Conservation (phyloP, 768 basidiomycete genomes). For the Stropharia rugosoannulata region DNA sequence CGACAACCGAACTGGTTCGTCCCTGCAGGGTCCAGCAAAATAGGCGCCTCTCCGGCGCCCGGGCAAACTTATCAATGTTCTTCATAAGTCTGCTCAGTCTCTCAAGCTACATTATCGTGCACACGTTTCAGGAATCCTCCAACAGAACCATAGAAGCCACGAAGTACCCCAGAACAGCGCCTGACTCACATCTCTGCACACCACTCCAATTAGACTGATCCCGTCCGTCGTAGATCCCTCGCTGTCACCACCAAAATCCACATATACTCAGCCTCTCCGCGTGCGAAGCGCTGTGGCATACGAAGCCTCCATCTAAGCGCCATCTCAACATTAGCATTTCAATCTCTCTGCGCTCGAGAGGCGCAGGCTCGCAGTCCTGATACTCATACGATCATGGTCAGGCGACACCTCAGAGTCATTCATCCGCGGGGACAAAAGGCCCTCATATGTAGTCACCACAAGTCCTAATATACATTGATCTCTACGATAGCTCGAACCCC, state of each 20-base stretch:
- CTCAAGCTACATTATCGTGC: background rate
- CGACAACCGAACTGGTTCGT: conserved; percentile 5
- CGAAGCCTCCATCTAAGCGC: background rate
- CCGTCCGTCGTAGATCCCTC: background rate
- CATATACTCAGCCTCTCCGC: background rate
- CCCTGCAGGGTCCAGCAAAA: background rate
- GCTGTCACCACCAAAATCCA: background rate
- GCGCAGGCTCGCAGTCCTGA: conserved; percentile 2
- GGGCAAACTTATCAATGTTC: conserved; percentile 7
- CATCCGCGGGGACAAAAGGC: background rate
- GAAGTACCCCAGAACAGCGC: too few relatives aligned
- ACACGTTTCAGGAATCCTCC: too few relatives aligned
- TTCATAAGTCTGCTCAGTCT: background rate
- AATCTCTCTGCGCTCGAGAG: conserved; percentile 15
- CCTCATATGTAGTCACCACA: too few relatives aligned
- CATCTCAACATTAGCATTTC: conserved; percentile 11
- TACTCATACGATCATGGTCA: conserved; percentile 10
- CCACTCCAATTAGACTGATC: background rate
- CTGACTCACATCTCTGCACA: background rate
- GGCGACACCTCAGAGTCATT: conserved; percentile 12
- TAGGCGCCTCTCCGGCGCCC: background rate
- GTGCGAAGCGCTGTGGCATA: background rate
- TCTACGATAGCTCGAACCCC: too few relatives aligned
- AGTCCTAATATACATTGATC: too few relatives aligned
- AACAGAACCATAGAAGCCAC: too few relatives aligned